Conservation (phyloP, 2,329 filamentous ascomycete genomes). For the Coleophoma crateriformis region DNA sequence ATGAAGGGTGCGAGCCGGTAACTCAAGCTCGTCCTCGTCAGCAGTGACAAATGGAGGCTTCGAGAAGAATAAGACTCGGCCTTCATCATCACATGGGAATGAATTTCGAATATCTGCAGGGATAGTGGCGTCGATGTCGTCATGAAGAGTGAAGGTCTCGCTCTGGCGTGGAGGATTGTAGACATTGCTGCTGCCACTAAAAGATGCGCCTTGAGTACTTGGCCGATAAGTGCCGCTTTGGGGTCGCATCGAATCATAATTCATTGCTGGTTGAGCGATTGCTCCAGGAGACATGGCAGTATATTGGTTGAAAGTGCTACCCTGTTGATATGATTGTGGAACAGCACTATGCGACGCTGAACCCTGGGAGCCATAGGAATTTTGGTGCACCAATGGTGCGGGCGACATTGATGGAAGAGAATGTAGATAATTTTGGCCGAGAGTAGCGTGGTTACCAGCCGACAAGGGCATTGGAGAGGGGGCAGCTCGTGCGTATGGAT, state of each 20-base stretch:
- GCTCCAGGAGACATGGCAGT: conserved; percentile 9
- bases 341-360: conserved; percentile 9
- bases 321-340: conserved; percentile 21
- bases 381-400: conserved; percentile 19
- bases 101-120: conserved; percentile 58
- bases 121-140: conserved; percentile 58
- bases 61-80: conserved; percentile 63
- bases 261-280: conserved; percentile 16
- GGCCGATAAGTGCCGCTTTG: conserved; percentile 12
- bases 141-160: conserved; percentile 60
- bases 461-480: conserved; percentile 19
- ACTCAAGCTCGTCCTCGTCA: conserved; percentile 15
- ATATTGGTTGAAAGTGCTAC: conserved; percentile 8
- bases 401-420: conserved; percentile 23
- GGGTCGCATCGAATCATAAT: conserved; percentile 18
- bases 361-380: conserved; percentile 21
- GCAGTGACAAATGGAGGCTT: conserved; percentile 51
- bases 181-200: conserved; percentile 22
- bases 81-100: conserved; percentile 61
- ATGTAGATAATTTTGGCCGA: conserved; percentile 23
- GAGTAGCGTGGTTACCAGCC: conserved; percentile 12
- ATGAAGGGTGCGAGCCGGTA: conserved; percentile 22
- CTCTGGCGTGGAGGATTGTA: conserved; percentile 56
- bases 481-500: neutral
- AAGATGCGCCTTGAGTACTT: conserved; percentile 7